A percentile compares a stretch with the other conserved stretches of the same genome.
phyloP scores from a whole-genome alignment of 148 eudicot species.

The Spergularia bocconei region DNA sequence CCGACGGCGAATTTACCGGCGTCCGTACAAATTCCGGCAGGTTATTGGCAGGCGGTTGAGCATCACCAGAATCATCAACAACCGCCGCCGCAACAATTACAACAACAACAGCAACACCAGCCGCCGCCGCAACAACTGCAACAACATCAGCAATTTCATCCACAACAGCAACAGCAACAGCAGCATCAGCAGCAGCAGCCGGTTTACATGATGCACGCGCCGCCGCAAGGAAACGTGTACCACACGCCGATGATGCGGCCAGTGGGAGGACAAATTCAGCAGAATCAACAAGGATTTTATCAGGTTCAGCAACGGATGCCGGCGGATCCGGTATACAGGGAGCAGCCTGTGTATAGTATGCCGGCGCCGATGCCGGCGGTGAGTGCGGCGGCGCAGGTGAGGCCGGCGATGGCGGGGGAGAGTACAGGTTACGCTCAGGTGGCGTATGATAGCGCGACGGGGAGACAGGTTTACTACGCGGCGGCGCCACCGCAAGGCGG shows the following conservation, averaged over 20 bases:
- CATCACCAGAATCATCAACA: background rate
- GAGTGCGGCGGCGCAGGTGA: constrained; percentile 34
- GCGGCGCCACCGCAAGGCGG: constrained; percentile 33
- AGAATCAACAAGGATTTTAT: constrained; percentile 65
- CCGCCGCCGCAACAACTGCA: constrained; percentile 32
- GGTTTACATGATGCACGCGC: constrained; percentile 70
- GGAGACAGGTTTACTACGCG: constrained; percentile 69
- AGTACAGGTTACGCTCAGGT: constrained; percentile 44
- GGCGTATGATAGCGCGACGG: constrained; percentile 61
- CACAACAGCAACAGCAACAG: constrained; percentile 1
- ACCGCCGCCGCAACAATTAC: constrained; percentile 1
- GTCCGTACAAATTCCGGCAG: constrained; percentile 28
- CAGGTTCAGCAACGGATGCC: constrained; percentile 56
- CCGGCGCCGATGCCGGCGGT: constrained; percentile 35
- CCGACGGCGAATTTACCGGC: constrained; percentile 26
- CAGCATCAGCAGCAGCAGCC: constrained; percentile 35
- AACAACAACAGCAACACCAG: constrained; percentile 11
- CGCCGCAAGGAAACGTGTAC: constrained; percentile 30
- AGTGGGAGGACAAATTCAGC: constrained; percentile 29
- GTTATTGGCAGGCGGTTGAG: constrained; percentile 32
- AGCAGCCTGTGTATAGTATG: constrained; percentile 43
- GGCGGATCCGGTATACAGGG: constrained; percentile 39
- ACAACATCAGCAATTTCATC: background rate
- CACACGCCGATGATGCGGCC: constrained; percentile 56
- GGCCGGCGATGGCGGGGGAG: constrained; percentile 28